Percentiles rank a stretch among this genome's conserved stretches.
phyloP scores from a whole-genome alignment of 176 grass and related monocot genomes.

The Typha latifolia region DNA sequence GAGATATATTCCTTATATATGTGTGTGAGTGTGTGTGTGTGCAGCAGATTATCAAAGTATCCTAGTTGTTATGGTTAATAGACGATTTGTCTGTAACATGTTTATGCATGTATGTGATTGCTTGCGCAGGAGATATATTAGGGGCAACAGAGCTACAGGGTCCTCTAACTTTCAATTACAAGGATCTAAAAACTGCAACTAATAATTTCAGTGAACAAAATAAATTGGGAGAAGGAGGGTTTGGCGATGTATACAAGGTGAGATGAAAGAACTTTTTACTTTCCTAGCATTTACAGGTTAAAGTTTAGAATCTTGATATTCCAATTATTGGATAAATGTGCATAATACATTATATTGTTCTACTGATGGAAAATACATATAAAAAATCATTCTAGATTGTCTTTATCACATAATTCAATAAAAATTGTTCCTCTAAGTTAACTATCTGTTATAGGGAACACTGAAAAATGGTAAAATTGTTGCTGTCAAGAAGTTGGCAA shows the following conservation, averaged over 20 bases:
- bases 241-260: slow-evolving; percentile 76
- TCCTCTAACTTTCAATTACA: slow-evolving; percentile 51
- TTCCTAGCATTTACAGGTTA: background rate
- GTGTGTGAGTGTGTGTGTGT: too few relatives aligned
- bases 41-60: too few relatives aligned
- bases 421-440: background rate
- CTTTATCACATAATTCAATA: background rate
- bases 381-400: background rate
- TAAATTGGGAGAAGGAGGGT: slow-evolving; percentile 78
- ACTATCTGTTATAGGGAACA: slow-evolving; percentile 35
- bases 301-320: too few relatives aligned
- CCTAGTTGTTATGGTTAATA: background rate
- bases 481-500: slow-evolving; percentile 58
- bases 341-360: background rate
- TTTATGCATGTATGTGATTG: slow-evolving; percentile 13
- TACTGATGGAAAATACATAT: background rate
- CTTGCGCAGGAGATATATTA: slow-evolving; percentile 50
- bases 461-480: slow-evolving; percentile 78
- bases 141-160: slow-evolving; percentile 63
- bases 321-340: too few relatives aligned
- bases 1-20: too few relatives aligned
- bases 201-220: slow-evolving; percentile 60
- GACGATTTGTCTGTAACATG: background rate
- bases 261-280: slow-evolving; percentile 14
- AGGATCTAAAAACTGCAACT: slow-evolving; percentile 62